Conservation (phyloP, 768 basidiomycete genomes). For the Hemileccinum rubropunctum region DNA sequence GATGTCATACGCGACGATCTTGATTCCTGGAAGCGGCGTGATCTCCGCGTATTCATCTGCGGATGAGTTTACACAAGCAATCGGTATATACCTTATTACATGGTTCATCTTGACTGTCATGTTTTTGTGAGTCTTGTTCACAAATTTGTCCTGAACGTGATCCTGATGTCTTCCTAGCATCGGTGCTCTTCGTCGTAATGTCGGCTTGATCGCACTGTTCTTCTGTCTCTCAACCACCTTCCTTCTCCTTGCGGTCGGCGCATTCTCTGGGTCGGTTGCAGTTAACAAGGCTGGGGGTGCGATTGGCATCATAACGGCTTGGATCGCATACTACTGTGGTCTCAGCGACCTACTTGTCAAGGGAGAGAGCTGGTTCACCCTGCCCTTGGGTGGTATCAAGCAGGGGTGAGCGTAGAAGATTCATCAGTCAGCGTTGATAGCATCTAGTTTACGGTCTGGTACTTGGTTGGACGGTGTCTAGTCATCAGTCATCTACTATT, state of each 20-base stretch:
- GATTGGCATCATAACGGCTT: slow-evolving; percentile 44
- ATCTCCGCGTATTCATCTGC: slow-evolving; percentile 43
- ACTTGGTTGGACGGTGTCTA: background rate
- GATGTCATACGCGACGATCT: slow-evolving; percentile 76
- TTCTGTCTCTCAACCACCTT: slow-evolving; percentile 55
- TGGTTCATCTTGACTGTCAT: slow-evolving; percentile 76
- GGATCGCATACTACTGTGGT: slow-evolving; percentile 46
- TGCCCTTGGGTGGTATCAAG: slow-evolving; percentile 37
- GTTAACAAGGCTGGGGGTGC: slow-evolving; percentile 43
- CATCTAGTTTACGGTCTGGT: slow-evolving; percentile 5
- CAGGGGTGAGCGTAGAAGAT: slow-evolving; percentile 3
- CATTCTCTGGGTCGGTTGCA: slow-evolving; percentile 26
- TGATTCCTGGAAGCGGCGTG: slow-evolving; percentile 70
- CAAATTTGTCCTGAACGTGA: background rate
- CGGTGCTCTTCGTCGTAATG: slow-evolving; percentile 48
- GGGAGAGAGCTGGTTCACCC: slow-evolving; percentile 37
- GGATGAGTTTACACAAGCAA: slow-evolving; percentile 48
- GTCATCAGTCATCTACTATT: slow-evolving; percentile 4
- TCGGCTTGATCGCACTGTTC: slow-evolving; percentile 50
- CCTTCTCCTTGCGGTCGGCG: slow-evolving; percentile 41
- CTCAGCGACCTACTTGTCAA: slow-evolving; percentile 40
- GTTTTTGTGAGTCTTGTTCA: slow-evolving; percentile 47
- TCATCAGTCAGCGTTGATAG: background rate
- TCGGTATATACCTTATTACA: slow-evolving; percentile 71
- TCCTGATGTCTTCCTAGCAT: slow-evolving; percentile 32